A percentile compares a stretch with the other conserved stretches of the same genome.
These are phyloP conservation scores for Euclidium syriacum DNA, from an alignment of 345 rosid species.

Conservation along the genomic window DNA sequence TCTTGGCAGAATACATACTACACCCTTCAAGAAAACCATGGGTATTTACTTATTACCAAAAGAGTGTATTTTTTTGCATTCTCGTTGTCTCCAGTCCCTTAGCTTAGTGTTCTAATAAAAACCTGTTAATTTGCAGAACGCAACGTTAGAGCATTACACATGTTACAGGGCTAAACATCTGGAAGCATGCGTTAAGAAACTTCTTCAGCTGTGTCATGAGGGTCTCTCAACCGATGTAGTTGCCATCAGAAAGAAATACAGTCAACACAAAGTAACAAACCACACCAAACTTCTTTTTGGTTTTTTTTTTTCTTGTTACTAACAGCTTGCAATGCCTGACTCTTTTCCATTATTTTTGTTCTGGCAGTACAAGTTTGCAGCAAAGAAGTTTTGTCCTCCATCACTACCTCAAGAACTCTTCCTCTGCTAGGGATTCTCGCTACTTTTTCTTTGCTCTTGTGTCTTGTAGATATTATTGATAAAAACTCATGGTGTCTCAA, in stretches of 20 bases:
- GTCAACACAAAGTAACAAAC: slow-evolving; percentile 74
- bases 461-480: slow-evolving; percentile 6
- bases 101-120: neutral
- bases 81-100: neutral
- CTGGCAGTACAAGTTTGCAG: slow-evolving; percentile 73
- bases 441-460: neutral
- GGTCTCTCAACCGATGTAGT: slow-evolving; percentile 47
- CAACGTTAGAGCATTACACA: slow-evolving; percentile 85
- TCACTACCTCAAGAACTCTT: slow-evolving; percentile 64
- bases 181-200: slow-evolving; percentile 63
- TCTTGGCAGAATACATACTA: slow-evolving; percentile 67
- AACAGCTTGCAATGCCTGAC: neutral
- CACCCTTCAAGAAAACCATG: slow-evolving; percentile 77
- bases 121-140: slow-evolving; percentile 38
- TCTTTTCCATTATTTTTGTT: neutral
- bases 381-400: slow-evolving; percentile 73
- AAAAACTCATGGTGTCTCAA: neutral
- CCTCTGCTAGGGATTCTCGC: slow-evolving; percentile 28
- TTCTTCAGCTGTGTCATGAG: slow-evolving; percentile 53
- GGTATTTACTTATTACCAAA: slow-evolving; percentile 57
- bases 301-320: neutral
- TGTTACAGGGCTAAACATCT: slow-evolving; percentile 61
- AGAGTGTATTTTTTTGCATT: neutral
- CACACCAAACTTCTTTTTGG: neutral
- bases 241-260: slow-evolving; percentile 82